Conservation (phyloP, 208 protist species). For the Leishmania arabica region DNA sequence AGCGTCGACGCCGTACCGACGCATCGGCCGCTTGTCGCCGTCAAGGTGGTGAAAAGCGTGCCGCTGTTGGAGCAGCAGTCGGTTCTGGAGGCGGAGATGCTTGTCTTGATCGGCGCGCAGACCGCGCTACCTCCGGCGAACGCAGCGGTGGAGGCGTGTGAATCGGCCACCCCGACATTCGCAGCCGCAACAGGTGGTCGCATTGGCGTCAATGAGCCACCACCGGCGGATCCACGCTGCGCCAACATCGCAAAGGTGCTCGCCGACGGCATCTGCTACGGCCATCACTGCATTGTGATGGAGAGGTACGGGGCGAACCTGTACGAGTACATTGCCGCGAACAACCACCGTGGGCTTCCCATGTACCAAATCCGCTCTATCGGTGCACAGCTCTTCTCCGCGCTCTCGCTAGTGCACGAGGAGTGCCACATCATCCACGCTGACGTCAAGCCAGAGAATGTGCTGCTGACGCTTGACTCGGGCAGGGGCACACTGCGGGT, state of each 20-base stretch:
- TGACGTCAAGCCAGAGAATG: conserved; percentile 96
- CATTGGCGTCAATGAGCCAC: conserved; percentile 29
- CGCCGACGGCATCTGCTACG: conserved; percentile 77
- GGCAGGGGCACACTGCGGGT: conserved; percentile 32
- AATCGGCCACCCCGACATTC: neutral
- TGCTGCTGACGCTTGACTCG: conserved; percentile 83
- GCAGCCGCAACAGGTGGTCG: neutral
- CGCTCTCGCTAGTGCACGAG: conserved; percentile 91
- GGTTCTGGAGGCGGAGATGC: conserved; percentile 83
- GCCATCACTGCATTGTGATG: conserved; percentile 92
- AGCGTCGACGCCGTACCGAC: conserved; percentile 62
- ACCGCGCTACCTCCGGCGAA: conserved; percentile 21
- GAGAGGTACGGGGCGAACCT: conserved; percentile 92
- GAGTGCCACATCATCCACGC: conserved; percentile 95
- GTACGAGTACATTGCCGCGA: conserved; percentile 86
- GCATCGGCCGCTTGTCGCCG: conserved; percentile 70
- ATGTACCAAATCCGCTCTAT: conserved; percentile 89
- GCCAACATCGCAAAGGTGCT: conserved; percentile 65
- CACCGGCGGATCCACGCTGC: conserved; percentile 63
- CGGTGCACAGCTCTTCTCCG: conserved; percentile 90
- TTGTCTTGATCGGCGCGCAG: conserved; percentile 81
- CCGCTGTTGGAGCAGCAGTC: conserved; percentile 79
- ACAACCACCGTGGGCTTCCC: conserved; percentile 75
- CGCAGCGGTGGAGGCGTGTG: neutral
- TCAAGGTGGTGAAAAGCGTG: conserved; percentile 86